Base-by-base conservation (phyloP, 2,329 filamentous ascomycete species). In the Trichothecium roseum region DNA sequence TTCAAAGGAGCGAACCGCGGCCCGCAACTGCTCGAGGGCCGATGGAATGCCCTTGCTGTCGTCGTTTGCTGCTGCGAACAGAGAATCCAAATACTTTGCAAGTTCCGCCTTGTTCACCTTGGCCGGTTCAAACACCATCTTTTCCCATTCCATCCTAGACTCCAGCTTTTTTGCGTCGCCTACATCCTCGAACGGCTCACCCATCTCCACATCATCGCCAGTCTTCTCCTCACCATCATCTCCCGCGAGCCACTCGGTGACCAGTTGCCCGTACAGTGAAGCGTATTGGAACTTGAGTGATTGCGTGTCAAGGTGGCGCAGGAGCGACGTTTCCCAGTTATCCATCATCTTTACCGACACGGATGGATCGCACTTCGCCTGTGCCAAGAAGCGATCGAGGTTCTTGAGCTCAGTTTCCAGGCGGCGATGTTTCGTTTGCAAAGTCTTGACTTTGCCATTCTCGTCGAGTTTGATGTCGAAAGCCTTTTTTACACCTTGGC, bases 171-270 rank as follows among this genome's bases (percentile, higher is more conserved):
- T 56, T 3, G 57, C 51, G 15, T 57, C 54, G 1, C 57, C 60
- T 9, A 68, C 43, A 8, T 56, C 49, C 27, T 66, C 64, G 32
- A 66, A 67, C 0, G 48, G 51, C 12, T 58, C 59, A 2, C 47
- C 42, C 47, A 56, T 55, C 5, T 53, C 45, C 24, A 50, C 42
- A 15, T 49, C 39, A 28, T 44, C 30, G 34, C 43, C 16, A 6
- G 34, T n/a, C 3, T 32, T 33, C 5, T 46, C 38, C 1, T 39
- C 26, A 7, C 39, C 18, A 42, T 52, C 40, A 2, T 52, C 51
- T 1, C 49, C 45, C 1, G 56, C 57, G 1, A 68, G 50, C 64
- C 63, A 68, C 40, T 68, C 65, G 1, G 57, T 66, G n/a, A 66
- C 63, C 4, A 68, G 53, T 32, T 62, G 52, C 3, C 59, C 63